Conservation (phyloP, 1,139 yeast species). For the Candida sojae region DNA sequence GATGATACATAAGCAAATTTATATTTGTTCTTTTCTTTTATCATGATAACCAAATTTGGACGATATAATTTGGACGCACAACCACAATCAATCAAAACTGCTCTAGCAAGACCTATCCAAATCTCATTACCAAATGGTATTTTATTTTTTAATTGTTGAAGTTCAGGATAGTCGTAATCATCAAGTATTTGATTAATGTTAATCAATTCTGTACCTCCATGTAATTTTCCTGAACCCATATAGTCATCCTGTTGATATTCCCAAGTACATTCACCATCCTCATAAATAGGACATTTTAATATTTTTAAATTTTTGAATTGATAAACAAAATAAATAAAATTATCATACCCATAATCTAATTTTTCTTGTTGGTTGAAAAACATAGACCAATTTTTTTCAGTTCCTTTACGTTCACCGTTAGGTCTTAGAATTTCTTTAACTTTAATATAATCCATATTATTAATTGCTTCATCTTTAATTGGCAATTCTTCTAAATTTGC, state of each 20-base stretch:
- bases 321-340: constrained; percentile 24
- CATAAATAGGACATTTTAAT: constrained; percentile 22
- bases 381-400: constrained; percentile 23
- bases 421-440: constrained; percentile 25
- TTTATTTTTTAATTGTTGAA: constrained; percentile 16
- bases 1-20: constrained; percentile 33
- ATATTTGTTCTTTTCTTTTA: constrained; percentile 36
- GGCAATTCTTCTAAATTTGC: constrained; percentile 24
- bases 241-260: constrained; percentile 14
- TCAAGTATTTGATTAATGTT: constrained; percentile 18
- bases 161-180: constrained; percentile 11
- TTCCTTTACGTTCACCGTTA: constrained; percentile 17
- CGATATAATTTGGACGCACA: constrained; percentile 49
- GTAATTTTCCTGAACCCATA: constrained; percentile 24
- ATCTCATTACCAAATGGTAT: constrained; percentile 30
- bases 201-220: constrained; percentile 32
- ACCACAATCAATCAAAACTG: constrained; percentile 46
- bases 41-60: constrained; percentile 42
- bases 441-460: constrained; percentile 20
- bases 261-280: constrained; percentile 11
- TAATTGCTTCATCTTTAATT: constrained; percentile 14
- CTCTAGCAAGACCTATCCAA: constrained; percentile 52
- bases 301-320: constrained; percentile 27
- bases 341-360: constrained; percentile 18
- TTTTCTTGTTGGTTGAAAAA: constrained; percentile 1